Evolutionary conservation across 495 filamentous ascomycete genomes (phyloP), one percentile per base, ranked within the genome.

Genomic region (Tuber borchii): DNA sequence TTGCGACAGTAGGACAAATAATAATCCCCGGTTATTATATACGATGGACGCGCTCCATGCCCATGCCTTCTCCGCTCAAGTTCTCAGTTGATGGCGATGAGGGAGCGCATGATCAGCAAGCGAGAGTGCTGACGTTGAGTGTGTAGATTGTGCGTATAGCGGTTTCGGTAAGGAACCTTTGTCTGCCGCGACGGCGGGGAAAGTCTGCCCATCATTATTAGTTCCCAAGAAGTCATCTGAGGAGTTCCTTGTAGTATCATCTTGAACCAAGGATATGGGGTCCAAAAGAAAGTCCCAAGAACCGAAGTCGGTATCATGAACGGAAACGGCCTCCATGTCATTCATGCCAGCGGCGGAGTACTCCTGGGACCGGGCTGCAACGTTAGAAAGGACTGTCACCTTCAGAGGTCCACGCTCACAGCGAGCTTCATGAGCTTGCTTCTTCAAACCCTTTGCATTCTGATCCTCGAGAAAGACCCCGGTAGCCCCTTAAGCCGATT

Each of bases 1-100:
- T 84, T 97, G 94, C 16, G 94, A 87, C 37, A 90, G 43, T n/a
- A 93, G 83, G 46, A 99, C 91, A 34, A 95, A 84, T 31, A 91
- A 86, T 71, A 94, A 86, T 2, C 92, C 91, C 77, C 92, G 92
- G 80, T 96, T 93, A 9, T 73, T 74, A 26, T 78, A 75, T 8
- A 78, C 16, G 19, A 42, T n/a, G n/a, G 31, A 39, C 7, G 65
- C 73, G 31, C 26, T 42, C 17, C 77, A 42, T 2, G 9, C 5
- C 72, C 76, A 79, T 37, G 78, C 39, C 37, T 44, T 43, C 1
- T 26, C 39, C n/a, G 34, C 31, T 72, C 26, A 20, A 34, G 20
- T 19, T 19, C 69, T 65, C 1, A 40, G 12, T 22, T 70, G 72
- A 17, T 56, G 43, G 17, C 37, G 56, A 17, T 26, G 43, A 8